Percentiles rank a stretch among this genome's conserved stretches.
phyloP scores from a whole-genome alignment of 73 alveolate genomes.

The Symbiodinium pilosum region DNA sequence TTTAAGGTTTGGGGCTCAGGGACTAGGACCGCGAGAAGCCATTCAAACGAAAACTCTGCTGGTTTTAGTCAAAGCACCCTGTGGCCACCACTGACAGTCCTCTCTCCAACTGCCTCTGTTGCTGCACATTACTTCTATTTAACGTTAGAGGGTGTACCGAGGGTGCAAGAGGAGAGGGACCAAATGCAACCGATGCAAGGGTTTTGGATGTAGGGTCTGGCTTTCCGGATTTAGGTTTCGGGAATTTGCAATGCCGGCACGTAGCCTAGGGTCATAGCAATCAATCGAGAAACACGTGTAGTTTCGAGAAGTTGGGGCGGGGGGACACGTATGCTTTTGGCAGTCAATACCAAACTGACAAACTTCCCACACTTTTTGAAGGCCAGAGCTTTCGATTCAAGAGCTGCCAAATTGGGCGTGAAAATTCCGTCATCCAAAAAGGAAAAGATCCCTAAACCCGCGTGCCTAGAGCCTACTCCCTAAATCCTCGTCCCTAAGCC shows the following conservation, averaged over 20 bases:
- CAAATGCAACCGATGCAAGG: too few species aligned
- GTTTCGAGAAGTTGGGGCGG: background rate
- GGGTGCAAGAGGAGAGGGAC: background rate
- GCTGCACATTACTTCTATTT: background rate
- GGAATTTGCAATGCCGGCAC: too few species aligned
- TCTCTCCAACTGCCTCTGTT: background rate
- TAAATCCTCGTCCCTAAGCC: background rate
- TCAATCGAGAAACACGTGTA: too few species aligned
- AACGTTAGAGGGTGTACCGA: background rate
- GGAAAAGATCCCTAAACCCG: background rate
- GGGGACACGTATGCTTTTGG: background rate
- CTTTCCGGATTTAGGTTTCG: background rate
- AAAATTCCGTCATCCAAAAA: too few species aligned
- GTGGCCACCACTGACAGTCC: background rate
- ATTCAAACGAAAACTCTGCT: background rate
- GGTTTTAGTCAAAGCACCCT: background rate
- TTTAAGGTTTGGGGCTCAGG: background rate
- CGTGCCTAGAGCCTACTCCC: background rate
- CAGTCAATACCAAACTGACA: background rate
- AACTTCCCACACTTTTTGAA: too few species aligned
- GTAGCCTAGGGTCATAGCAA: too few species aligned
- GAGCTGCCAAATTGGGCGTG: too few species aligned
- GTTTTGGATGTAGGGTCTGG: background rate
- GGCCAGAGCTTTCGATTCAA: too few species aligned
- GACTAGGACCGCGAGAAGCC: background rate